Base-by-base conservation (phyloP, 768 basidiomycete species). In the Austroboletus eburneus region DNA sequence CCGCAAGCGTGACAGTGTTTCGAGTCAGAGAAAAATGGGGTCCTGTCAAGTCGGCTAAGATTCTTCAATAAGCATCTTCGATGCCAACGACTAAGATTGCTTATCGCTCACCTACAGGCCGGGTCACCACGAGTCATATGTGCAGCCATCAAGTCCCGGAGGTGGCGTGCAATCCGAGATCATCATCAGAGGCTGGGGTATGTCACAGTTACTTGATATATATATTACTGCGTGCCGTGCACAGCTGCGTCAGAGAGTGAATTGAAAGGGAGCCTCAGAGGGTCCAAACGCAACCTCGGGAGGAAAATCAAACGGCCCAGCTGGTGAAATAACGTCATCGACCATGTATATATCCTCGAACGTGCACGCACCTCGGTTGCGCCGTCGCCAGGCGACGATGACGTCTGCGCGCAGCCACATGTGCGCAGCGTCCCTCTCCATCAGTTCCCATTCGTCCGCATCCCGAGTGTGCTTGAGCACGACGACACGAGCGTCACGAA, bases 381-480 rank as follows among this genome's bases (percentile, higher is more conserved):
- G 42, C 18, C 14, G 20, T 24, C 54, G 42, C 57, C 57, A 59
- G 20, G 34, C 33, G 23, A 58, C 45, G 22, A 55, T 34, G 6
- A 16, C 9, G 10, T 49, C 47, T 4, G 48, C 55, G 8, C 53
- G 45, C 7, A 55, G 10, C 56, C 57, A 58, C 43, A 55, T 52
- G 3, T 45, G 42, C 45, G 24, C 25, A 3, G 35, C 22, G 8
- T 43, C 56, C 27, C 35, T 39, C 17, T 48, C 21, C 43, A 57
- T 47, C 20, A 5, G 13, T 27, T 46, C 49, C 57, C 56, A 55
- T 25, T 58, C 52, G 21, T 46, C 51, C 3, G 17, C 24, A 4
- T 59, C 51, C 9, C 46, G 32, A 3, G 39, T 25, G 12, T 58
- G 54, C 37, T 25, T 20, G 9, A 57, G 33, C 4, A 59, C 51